Base-by-base conservation (phyloP, 805 yeast species). In the Pachysolen tannophilus region DNA sequence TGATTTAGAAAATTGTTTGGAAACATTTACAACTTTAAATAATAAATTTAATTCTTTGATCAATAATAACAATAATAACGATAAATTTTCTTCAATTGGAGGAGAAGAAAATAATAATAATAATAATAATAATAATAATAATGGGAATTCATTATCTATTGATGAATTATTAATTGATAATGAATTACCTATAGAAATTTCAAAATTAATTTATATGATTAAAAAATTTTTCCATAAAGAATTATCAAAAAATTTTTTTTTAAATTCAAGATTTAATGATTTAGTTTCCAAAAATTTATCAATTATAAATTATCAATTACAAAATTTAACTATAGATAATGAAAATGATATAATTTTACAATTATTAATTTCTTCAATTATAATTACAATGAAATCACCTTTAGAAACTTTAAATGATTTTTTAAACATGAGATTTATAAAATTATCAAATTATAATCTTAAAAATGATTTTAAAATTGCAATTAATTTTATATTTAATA, bases 401-500 rank as follows among this genome's bases (percentile, higher is more conserved):
- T 17, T 39, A 3, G 47, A 49, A 3, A 40, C 56, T 2, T 26
- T 58, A 2, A 28, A 37, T 5, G 47, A 50, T 48, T 49, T 47
- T 20, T 33, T 57, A 16, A n/a, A 44, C 0, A 28, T 43, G 6
- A 45, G 63, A 27, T 38, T 43, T 10, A 16, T 18, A 2, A 28
- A 38, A 10, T 16, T 8, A 10, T 23, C 8, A 11, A 23, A 4
- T 5, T 7, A 11, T 11, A 23, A 8, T 14, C n/a, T n/a, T n/a
- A 23, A 23, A 11, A 23, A 8, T 23, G 52, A 53, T 13, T 50
- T 58, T 15, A 47, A 46, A 26, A 41, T 33, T 20, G 39, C 49
- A 26, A 42, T 60, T 20, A 49, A 40, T 26, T 58, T 56, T 39
- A 31, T 50, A 10, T 60, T 46, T 38, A 53, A 52, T 30, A 53